Percentiles rank a stretch among this genome's conserved stretches.
Evolutionary conservation across 306 rosid genomes (phyloP).

Genomic region (Prunus dulcis): DNA sequence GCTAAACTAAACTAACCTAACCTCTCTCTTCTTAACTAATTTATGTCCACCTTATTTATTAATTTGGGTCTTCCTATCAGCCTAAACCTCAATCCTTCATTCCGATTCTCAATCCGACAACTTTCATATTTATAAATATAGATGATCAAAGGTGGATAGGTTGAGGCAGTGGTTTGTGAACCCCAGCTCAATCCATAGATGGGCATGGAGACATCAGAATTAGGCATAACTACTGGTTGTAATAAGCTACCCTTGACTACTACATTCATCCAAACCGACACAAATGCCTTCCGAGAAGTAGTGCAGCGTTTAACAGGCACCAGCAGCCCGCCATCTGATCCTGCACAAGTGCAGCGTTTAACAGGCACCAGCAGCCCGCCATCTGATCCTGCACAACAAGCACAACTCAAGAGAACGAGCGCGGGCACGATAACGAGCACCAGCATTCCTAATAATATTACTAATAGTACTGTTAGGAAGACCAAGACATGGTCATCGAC

Average conservation of each 20-base stretch:
- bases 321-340: slow-evolving; percentile 32
- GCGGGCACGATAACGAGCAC: slow-evolving; percentile 9
- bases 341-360: slow-evolving; percentile 51
- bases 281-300: slow-evolving; percentile 61
- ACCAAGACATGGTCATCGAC: background rate
- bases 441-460: background rate
- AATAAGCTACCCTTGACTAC: slow-evolving; percentile 43
- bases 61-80: background rate
- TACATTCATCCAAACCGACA: slow-evolving; percentile 74
- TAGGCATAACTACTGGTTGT: slow-evolving; percentile 28
- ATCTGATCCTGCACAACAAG: slow-evolving; percentile 30
- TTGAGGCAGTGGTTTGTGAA: background rate
- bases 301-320: slow-evolving; percentile 73
- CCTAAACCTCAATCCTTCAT: background rate
- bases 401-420: slow-evolving; percentile 19
- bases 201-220: slow-evolving; percentile 44
- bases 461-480: background rate
- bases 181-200: background rate
- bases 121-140: too few species aligned
- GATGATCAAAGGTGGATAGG: too few species aligned
- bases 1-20: background rate
- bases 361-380: slow-evolving; percentile 44
- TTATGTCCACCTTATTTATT: background rate
- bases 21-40: slow-evolving; percentile 1
- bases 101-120: too few species aligned